Evolutionary conservation across 179 eudicot genomes (phyloP), one percentile per base, ranked within the genome.

Genomic region (Sideroxylon spinosum): DNA sequence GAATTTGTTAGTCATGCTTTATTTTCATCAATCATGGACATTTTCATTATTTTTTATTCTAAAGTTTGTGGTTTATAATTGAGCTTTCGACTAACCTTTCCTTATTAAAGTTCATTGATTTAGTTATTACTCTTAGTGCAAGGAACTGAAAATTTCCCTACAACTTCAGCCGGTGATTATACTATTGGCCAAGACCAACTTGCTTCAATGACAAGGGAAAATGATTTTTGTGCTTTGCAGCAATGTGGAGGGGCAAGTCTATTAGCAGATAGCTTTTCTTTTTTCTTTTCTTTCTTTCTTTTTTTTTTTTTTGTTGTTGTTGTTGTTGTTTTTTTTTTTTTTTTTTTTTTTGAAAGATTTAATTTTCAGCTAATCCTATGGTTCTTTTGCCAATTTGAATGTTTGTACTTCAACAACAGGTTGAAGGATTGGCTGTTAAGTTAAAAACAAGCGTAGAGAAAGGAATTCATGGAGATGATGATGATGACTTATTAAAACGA

Each of bases 381-480:
- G 28, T 76, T 52, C 22, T 55, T 46, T 29, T 69, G 26, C 13
- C 20, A 52, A 16, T 28, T 20, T 25, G 25, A 16, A 25, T 53
- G 44, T 53, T 71, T 37, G 8, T 56, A n/a, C 6, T 29, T 12
- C 74, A 8, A 25, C 46, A 71, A 76, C 81, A 93, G 95, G 94
- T 86, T 62, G 76, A 69, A 66, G 93, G 90, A 52, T 69, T 93
- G 78, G 91, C 94, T 10, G 86, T 83, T 55, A 83, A 80, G 81
- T 79, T 94, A 32, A 88, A 88, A 71, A 86, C 96, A 62, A 80
- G 84, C 76, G 7, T 80, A n/a, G 98, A 91, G 29, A 94, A 87
- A 83, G 98, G 98, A 60, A 84, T 92, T n/a, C 46, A 79, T 61
- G 98, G 89, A 16, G 85, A 83, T 76, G 97, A 94, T 74, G 97